Conservation (phyloP, 768 basidiomycete species). For the Tephrocybe sp. region DNA sequence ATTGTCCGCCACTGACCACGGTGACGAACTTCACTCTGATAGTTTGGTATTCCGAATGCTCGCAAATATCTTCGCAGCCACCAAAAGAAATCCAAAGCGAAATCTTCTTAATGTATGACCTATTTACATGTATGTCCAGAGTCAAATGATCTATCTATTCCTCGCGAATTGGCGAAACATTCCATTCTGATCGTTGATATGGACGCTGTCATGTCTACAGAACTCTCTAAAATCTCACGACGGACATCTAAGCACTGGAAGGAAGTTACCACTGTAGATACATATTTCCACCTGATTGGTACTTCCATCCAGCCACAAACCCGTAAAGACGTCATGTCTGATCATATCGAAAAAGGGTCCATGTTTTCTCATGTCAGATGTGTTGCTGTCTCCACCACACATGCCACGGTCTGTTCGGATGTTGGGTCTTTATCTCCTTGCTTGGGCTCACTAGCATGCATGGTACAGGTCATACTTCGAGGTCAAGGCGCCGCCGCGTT, state of each 20-base stretch:
- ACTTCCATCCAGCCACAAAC: constrained; percentile 16
- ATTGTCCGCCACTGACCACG: background rate
- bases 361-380: constrained; percentile 10
- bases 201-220: constrained; percentile 5
- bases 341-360: constrained; percentile 3
- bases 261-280: background rate
- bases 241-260: background rate
- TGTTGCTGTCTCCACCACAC: constrained; percentile 1
- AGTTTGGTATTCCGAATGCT: constrained; percentile 67
- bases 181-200: constrained; percentile 4
- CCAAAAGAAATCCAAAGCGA: constrained; percentile 32
- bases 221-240: background rate
- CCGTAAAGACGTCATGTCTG: constrained; percentile 6
- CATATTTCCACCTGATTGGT: constrained; percentile 1
- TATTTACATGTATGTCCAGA: background rate
- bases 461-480: too few relatives aligned
- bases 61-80: constrained; percentile 51
- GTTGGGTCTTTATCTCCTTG: background rate
- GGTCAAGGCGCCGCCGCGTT: too few relatives aligned
- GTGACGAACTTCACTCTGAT: constrained; percentile 7
- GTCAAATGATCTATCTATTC: too few relatives aligned
- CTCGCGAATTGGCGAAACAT: background rate
- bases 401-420: background rate
- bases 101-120: constrained; percentile 31
- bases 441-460: too few relatives aligned